Conservation (phyloP, 2,329 filamentous ascomycete genomes). For the Penicillium brasilianum region DNA sequence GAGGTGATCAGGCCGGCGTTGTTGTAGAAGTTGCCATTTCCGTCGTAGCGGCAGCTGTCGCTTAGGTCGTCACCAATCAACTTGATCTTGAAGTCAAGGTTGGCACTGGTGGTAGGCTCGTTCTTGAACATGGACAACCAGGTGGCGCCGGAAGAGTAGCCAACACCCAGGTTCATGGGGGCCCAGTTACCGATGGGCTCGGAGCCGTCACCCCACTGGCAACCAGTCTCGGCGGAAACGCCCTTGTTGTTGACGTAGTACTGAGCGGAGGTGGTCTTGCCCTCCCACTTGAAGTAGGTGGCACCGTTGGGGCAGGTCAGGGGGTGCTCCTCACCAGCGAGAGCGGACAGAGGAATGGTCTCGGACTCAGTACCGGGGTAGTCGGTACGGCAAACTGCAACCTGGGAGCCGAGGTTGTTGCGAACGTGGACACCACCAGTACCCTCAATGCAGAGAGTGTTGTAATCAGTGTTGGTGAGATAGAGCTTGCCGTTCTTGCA, state of each 20-base stretch:
- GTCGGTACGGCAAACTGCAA: conserved; percentile 89
- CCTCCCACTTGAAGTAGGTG: conserved; percentile 79
- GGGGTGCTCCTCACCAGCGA: conserved; percentile 62
- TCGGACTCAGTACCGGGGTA: conserved; percentile 93
- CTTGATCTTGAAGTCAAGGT: conserved; percentile 78
- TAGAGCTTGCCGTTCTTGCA: conserved; percentile 76
- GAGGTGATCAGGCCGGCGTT: conserved; percentile 49
- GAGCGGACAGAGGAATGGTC: conserved; percentile 74
- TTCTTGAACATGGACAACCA: conserved; percentile 89
- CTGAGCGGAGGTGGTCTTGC: conserved; percentile 79
- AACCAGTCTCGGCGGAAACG: conserved; percentile 68
- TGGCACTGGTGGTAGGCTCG: conserved; percentile 70
- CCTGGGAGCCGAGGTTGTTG: conserved; percentile 72
- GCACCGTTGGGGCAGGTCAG: conserved; percentile 76
- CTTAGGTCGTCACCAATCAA: conserved; percentile 69
- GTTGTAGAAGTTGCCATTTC: conserved; percentile 64
- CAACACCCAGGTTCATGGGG: conserved; percentile 83
- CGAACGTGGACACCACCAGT: conserved; percentile 71
- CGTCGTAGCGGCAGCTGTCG: conserved; percentile 68
- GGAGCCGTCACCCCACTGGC: conserved; percentile 72
- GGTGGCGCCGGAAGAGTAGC: conserved; percentile 68
- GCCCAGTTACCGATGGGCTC: conserved; percentile 77
- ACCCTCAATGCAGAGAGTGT: conserved; percentile 76
- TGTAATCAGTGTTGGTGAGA: conserved; percentile 70
- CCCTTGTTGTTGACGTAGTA: conserved; percentile 95